These are phyloP conservation scores for Pythium biforme DNA, from an alignment of 352 stramenopile species.

Conservation along the genomic window DNA sequence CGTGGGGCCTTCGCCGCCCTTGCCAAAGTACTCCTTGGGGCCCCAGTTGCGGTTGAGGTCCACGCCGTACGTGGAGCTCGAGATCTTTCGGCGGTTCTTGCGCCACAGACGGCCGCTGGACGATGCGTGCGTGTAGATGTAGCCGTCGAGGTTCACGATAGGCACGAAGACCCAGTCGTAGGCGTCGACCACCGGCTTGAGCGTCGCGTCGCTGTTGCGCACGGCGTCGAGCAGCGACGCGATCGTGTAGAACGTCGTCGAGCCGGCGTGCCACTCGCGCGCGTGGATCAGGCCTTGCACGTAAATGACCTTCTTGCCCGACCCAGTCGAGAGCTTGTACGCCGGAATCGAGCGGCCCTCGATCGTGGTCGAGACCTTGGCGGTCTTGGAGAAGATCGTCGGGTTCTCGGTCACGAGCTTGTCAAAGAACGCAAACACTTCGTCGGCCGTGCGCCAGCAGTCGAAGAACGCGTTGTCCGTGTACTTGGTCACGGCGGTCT, in stretches of 20 bases:
- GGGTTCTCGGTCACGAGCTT: slow-evolving; percentile 30
- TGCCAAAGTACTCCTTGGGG: slow-evolving; percentile 26
- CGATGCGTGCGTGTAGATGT: slow-evolving; percentile 27
- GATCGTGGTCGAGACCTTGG: slow-evolving; percentile 27
- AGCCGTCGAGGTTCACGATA: slow-evolving; percentile 37
- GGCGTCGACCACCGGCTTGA: slow-evolving; percentile 27
- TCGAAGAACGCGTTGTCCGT: slow-evolving; percentile 36
- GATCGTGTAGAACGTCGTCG: slow-evolving; percentile 30
- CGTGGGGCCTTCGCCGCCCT: slow-evolving; percentile 14
- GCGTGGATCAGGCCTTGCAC: slow-evolving; percentile 35
- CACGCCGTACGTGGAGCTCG: slow-evolving; percentile 24
- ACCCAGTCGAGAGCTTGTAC: slow-evolving; percentile 32
- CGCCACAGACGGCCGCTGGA: slow-evolving; percentile 30
- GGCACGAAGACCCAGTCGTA: slow-evolving; percentile 40
- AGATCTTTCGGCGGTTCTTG: slow-evolving; percentile 32
- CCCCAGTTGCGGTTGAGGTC: slow-evolving; percentile 42
- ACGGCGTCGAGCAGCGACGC: slow-evolving; percentile 30
- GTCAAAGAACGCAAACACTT: slow-evolving; percentile 32
- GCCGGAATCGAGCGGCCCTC: slow-evolving; percentile 27
- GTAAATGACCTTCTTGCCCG: slow-evolving; percentile 28
- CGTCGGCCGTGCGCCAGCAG: slow-evolving; percentile 32
- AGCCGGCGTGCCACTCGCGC: slow-evolving; percentile 35
- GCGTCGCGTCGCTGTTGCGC: slow-evolving; percentile 23
- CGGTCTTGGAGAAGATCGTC: slow-evolving; percentile 27
- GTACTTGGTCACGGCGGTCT: slow-evolving; percentile 26